Base-by-base conservation (phyloP, 2,329 filamentous ascomycete genomes). In the Sclerotinia glacialis region DNA sequence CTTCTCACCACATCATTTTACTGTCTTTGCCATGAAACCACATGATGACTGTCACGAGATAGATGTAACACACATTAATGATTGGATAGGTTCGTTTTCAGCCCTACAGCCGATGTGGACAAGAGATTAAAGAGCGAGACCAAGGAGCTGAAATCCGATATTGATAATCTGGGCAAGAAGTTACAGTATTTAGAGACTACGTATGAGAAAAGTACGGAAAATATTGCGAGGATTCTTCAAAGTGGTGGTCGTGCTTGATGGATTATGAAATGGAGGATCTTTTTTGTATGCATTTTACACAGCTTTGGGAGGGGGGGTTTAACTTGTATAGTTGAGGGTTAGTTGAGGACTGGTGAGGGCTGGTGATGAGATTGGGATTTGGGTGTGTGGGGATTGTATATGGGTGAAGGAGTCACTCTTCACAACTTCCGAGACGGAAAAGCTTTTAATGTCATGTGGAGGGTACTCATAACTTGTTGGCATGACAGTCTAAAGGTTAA, bases 101-200 rank as follows among this genome's bases (percentile, higher is more conserved):
- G 91, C 65, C 89, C 91, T 16, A 89, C 89, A 56, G 79, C 85
- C 26, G 85, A 87, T 26, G 85, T 98, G 71, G 88, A 92, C 75
- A 85, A 88, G 73, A 90, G 95, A 72, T 83, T 98, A 67, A 83
- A 88, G 47, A 81, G 83, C 54, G 93, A 97, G 79, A 88, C 88
- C 67, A 86, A 89, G 74, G 87, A 89, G 63, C 80, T 94, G 69
- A 89, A 93, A 73, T 83, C 85, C 37, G 94, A 97, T 73, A 87
- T 97, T 69, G 84, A 90, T 50, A 89, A 89, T 70, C 80, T 98
- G 70, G 88, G 91, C 72, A 96, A 98, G 84, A 93, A 92, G 78
- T 82, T 97, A 74, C 87, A 94, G 73, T 98, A 97, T 76, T 83
- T 98, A 54, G 94, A 98, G 81, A 96, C 92, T 67, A 98, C 95